Evolutionary conservation across 371 early-diverging fungal genomes (phyloP).

Genomic region (Rhizopus sp.): DNA sequence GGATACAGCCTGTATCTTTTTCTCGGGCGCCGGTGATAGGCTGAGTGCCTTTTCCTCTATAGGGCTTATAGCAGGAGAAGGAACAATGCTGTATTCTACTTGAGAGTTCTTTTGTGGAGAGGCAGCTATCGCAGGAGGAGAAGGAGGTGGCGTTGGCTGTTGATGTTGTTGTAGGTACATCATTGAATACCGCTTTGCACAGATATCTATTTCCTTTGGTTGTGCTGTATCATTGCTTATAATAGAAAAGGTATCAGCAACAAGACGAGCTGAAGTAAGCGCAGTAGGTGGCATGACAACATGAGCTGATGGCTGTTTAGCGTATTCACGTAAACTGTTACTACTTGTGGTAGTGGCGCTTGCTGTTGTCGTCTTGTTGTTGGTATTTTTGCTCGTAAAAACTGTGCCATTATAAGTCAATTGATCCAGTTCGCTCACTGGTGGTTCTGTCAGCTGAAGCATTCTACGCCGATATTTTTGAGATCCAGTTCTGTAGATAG

Average conservation of each 20-base stretch:
- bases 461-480: conserved; percentile 32
- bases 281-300: conserved; percentile 26
- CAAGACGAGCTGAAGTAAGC: conserved; percentile 12
- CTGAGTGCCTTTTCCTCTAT: conserved; percentile 7
- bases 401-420: conserved; percentile 31
- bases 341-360: background rate
- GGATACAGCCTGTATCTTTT: too few relatives aligned
- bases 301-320: background rate
- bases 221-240: conserved; percentile 19
- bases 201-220: conserved; percentile 29
- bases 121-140: conserved; percentile 16
- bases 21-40: background rate
- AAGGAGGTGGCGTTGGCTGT: conserved; percentile 19
- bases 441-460: conserved; percentile 34
- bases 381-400: background rate
- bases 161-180: conserved; percentile 5
- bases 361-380: conserved; percentile 2
- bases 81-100: background rate
- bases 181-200: conserved; percentile 32
- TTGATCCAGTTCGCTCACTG: conserved; percentile 40
- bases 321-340: background rate
- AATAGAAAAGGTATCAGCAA: conserved; percentile 25
- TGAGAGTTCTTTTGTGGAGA: background rate
- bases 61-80: conserved; percentile 6
- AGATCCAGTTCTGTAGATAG: conserved; percentile 30